Conservation (phyloP, 192 early-diverging fungal species). For the Mycoemilia scoparia region DNA sequence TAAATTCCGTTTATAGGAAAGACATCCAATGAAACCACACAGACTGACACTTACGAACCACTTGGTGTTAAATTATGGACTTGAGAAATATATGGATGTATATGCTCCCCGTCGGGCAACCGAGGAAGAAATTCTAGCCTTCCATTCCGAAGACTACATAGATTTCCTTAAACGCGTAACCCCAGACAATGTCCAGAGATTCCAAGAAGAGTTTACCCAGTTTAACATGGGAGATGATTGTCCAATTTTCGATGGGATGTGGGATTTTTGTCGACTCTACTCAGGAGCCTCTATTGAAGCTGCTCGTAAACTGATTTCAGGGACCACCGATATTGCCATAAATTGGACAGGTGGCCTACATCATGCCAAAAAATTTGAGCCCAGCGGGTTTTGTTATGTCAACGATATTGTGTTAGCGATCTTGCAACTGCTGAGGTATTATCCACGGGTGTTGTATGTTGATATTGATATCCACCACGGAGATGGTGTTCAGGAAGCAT, state of each 20-base stretch:
- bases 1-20: too few relatives aligned
- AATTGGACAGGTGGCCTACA: slow-evolving; percentile 86
- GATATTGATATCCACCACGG: slow-evolving; percentile 89
- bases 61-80: slow-evolving; percentile 76
- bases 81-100: slow-evolving; percentile 79
- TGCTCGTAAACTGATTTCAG: slow-evolving; percentile 60
- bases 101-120: slow-evolving; percentile 74
- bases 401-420: slow-evolving; percentile 86
- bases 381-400: slow-evolving; percentile 89
- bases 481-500: slow-evolving; percentile 90
- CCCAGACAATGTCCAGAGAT: slow-evolving; percentile 40
- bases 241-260: slow-evolving; percentile 93
- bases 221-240: slow-evolving; percentile 97
- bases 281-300: slow-evolving; percentile 90
- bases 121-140: slow-evolving; percentile 74
- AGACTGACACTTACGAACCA: slow-evolving; percentile 87
- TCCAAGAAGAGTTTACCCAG: slow-evolving; percentile 34
- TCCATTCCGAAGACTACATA: slow-evolving; percentile 91
- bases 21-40: slow-evolving; percentile 83
- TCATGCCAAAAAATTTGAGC: slow-evolving; percentile 65
- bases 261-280: slow-evolving; percentile 83
- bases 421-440: slow-evolving; percentile 43
- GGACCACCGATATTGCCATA: slow-evolving; percentile 75
- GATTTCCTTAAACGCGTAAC: slow-evolving; percentile 82
- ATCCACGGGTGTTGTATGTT: slow-evolving; percentile 88